Percentiles rank a stretch among this genome's conserved stretches.
phyloP scores from a whole-genome alignment of 495 filamentous ascomycete species.

The Penicillium daleae region DNA sequence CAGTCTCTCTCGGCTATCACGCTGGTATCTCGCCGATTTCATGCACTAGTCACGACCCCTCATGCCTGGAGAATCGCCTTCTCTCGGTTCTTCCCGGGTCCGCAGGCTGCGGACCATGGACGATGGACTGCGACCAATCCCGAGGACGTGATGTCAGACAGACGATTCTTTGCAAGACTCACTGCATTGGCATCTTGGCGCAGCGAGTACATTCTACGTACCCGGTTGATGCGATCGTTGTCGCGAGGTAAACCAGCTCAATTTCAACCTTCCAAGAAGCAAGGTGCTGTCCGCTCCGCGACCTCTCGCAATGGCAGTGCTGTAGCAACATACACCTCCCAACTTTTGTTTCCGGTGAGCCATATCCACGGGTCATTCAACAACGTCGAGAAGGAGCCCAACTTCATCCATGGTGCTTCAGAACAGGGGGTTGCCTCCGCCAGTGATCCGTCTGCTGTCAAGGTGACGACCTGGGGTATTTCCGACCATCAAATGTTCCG shows the following conservation, averaged over 20 bases:
- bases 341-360: slow-evolving; percentile 72
- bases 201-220: slow-evolving; percentile 88
- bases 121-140: slow-evolving; percentile 29
- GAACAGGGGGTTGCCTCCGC: slow-evolving; percentile 72
- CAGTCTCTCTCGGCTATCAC: slow-evolving; percentile 75
- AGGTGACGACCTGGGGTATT: slow-evolving; percentile 83
- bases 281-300: slow-evolving; percentile 49
- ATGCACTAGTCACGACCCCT: slow-evolving; percentile 79
- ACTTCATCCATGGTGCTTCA: slow-evolving; percentile 79
- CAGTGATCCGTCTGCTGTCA: slow-evolving; percentile 76
- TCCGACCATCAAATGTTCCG: slow-evolving; percentile 72
- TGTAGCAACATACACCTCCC: slow-evolving; percentile 78
- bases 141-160: slow-evolving; percentile 63
- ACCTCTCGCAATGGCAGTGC: slow-evolving; percentile 58
- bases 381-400: slow-evolving; percentile 68
- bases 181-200: slow-evolving; percentile 84
- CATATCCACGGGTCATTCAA: slow-evolving; percentile 75
- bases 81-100: slow-evolving; percentile 82
- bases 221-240: slow-evolving; percentile 79
- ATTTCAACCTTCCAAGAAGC: slow-evolving; percentile 56
- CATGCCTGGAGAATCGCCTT: slow-evolving; percentile 93
- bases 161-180: slow-evolving; percentile 76
- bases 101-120: slow-evolving; percentile 49
- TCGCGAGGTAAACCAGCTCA: slow-evolving; percentile 73
- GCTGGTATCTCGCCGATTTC: slow-evolving; percentile 83